These are phyloP conservation scores for Capsicum rhomboideum DNA, from an alignment of 257 asterid genomes.

Conservation along the genomic window DNA sequence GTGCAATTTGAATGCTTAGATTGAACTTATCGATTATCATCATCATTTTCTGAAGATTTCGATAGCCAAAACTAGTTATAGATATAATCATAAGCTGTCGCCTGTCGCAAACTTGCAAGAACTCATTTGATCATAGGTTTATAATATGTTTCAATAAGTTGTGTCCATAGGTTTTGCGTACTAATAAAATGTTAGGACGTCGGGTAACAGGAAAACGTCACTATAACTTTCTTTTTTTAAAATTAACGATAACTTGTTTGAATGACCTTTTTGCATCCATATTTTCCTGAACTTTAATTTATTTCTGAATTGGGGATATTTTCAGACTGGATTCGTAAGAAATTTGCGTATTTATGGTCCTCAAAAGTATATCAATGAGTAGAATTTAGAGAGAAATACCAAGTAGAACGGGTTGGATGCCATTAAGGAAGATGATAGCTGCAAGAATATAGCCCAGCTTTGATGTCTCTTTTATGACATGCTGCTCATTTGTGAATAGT, in stretches of 20 bases:
- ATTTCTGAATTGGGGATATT: neutral
- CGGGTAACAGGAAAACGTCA: neutral
- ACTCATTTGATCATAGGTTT: neutral
- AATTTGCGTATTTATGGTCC: neutral
- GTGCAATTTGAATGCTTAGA: neutral
- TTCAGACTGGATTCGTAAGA: neutral
- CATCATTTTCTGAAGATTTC: neutral
- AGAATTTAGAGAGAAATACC: constrained; percentile 7
- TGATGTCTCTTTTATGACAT: constrained; percentile 15
- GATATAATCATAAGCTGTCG: neutral
- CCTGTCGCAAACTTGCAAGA: neutral
- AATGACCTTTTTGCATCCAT: neutral
- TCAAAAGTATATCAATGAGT: neutral
- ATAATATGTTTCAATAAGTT: neutral
- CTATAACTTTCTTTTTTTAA: too few relatives aligned
- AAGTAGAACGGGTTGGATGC: constrained; percentile 24
- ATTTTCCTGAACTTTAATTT: neutral
- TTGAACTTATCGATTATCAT: neutral
- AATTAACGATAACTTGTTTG: too few relatives aligned
- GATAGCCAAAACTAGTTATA: neutral
- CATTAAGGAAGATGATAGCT: constrained; percentile 23
- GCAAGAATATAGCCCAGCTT: constrained; percentile 26
- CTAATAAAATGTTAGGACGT: neutral
- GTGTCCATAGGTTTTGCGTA: neutral
- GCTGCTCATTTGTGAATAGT: constrained; percentile 16